Percentiles rank a stretch among this genome's conserved stretches.
Conservation (phyloP, 2,329 filamentous ascomycete genomes). For the Aspergillus japonicus region DNA sequence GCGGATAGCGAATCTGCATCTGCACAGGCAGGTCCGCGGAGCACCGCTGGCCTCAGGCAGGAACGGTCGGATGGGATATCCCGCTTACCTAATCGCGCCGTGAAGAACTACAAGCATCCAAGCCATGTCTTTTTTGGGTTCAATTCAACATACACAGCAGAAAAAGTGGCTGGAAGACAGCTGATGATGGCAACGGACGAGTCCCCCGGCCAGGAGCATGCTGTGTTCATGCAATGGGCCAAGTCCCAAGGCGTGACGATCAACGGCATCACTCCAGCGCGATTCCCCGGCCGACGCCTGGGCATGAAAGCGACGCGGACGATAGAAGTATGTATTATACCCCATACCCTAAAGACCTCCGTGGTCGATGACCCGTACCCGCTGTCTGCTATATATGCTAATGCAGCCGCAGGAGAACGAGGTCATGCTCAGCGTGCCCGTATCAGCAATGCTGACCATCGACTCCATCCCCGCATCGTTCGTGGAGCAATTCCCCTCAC, state of each 20-base stretch:
- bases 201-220: constrained; percentile 26
- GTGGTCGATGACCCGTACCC: not conserved
- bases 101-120: constrained; percentile 1
- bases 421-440: constrained; percentile 63
- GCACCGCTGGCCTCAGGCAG: not conserved
- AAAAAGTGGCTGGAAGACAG: not conserved
- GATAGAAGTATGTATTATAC: constrained; percentile 55
- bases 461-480: constrained; percentile 59
- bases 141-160: not conserved
- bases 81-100: constrained; percentile 5
- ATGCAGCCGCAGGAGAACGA: constrained; percentile 51
- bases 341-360: not conserved
- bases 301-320: constrained; percentile 69
- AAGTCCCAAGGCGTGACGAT: constrained; percentile 62
- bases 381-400: not conserved
- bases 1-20: too few species aligned
- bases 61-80: not conserved
- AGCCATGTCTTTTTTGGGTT: not conserved
- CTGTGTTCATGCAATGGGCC: constrained; percentile 66
- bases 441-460: constrained; percentile 60
- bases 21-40: not conserved
- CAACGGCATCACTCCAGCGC: constrained; percentile 63
- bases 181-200: constrained; percentile 5
- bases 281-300: constrained; percentile 70
- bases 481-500: constrained; percentile 50